phyloP scores from a whole-genome alignment of 805 yeast genomes.

The Candida pseudoglaebosa region DNA sequence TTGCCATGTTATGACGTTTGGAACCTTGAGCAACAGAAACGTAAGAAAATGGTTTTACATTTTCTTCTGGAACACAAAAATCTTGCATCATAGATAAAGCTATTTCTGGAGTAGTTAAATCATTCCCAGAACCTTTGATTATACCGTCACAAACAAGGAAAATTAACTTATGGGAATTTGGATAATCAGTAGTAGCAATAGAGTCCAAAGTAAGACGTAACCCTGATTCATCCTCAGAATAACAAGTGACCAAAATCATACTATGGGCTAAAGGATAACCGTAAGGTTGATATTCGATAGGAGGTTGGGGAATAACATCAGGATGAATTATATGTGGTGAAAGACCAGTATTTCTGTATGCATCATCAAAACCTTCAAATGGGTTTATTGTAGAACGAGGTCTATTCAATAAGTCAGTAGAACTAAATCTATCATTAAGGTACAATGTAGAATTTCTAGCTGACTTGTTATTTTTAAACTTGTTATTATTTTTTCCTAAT shows the following conservation, averaged over 20 bases:
- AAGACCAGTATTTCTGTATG: slow-evolving; percentile 41
- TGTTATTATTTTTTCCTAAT: slow-evolving; percentile 15
- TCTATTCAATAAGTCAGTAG: slow-evolving; percentile 31
- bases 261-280: slow-evolving; percentile 65
- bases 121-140: slow-evolving; percentile 93
- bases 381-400: slow-evolving; percentile 28
- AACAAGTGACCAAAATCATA: slow-evolving; percentile 69
- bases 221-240: slow-evolving; percentile 88
- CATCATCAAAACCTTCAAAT: slow-evolving; percentile 31
- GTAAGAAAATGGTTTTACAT: slow-evolving; percentile 79
- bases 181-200: slow-evolving; percentile 90
- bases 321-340: slow-evolving; percentile 63
- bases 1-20: slow-evolving; percentile 97
- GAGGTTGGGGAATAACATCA: slow-evolving; percentile 88
- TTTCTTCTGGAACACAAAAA: slow-evolving; percentile 62
- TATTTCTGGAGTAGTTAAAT: slow-evolving; percentile 82
- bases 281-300: slow-evolving; percentile 81
- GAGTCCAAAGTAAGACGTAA: slow-evolving; percentile 88
- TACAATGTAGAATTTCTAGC: slow-evolving; percentile 23
- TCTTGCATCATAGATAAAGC: slow-evolving; percentile 79
- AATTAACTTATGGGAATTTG: slow-evolving; percentile 88
- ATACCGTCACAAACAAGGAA: slow-evolving; percentile 90
- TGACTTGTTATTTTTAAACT: slow-evolving; percentile 9
- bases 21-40: slow-evolving; percentile 94
- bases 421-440: slow-evolving; percentile 27